These are phyloP conservation scores for Colletotrichum brevisporum DNA, from an alignment of 2,329 filamentous ascomycete genomes.

Conservation along the genomic window DNA sequence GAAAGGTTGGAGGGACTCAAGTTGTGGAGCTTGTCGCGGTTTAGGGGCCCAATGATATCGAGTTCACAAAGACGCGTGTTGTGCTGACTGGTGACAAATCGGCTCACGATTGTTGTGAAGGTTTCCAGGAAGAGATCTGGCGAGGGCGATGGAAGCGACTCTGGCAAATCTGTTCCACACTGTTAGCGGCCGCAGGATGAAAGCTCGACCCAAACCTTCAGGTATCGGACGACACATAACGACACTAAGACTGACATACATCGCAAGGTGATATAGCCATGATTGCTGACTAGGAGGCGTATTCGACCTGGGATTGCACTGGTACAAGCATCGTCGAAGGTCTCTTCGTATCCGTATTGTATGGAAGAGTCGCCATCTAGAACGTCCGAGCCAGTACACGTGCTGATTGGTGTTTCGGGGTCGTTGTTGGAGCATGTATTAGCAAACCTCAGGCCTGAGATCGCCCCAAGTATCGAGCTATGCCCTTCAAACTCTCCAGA, in stretches of 20 bases:
- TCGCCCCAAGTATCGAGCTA: not conserved
- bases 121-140: conserved; percentile 7
- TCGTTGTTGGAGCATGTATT: not conserved
- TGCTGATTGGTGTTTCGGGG: no score
- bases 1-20: not conserved
- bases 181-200: not conserved
- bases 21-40: not conserved
- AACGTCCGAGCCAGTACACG: fast-evolving
- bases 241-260: not conserved
- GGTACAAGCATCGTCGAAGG: no score
- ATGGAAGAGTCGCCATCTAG: no score
- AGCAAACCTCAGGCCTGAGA: not conserved
- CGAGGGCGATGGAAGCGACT: not conserved
- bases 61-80: not conserved
- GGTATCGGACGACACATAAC: not conserved
- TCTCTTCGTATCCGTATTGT: no score
- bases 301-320: not conserved
- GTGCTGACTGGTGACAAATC: not conserved
- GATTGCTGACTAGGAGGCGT: not conserved
- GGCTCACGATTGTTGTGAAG: not conserved
- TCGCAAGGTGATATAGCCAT: not conserved
- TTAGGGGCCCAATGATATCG: conserved; percentile 8
- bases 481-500: not conserved
- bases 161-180: not conserved
- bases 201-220: not conserved